Evolutionary conservation across 2,329 filamentous ascomycete species (phyloP), one percentile per base, ranked within the genome.

Genomic region (Talaromyces funiculosus): DNA sequence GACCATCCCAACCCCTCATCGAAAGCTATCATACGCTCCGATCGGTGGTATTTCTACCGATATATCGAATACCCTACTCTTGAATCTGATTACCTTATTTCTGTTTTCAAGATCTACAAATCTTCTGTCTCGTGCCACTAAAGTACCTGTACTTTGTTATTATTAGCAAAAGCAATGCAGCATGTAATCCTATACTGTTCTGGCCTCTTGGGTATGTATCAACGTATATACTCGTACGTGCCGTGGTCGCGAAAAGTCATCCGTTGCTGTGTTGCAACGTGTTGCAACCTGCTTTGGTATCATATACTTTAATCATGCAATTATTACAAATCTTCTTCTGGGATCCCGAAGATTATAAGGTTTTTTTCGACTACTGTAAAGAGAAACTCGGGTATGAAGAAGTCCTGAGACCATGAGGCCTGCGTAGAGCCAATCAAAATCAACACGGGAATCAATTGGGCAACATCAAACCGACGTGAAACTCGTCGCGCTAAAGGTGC

Each of bases 1-100:
- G 35, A 57, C 31, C 45, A 47, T 26, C 33, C 16, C 49, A 29
- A 14, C 22, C n/a, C 7, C 35, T 26, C 37, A n/a, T 24, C 45
- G 29, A 47, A n/a, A 20, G 40, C 40, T 43, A 43, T 53, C n/a
- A 51, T 51, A 14, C 33, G n/a, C 45, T 43, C 16, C 29, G 53
- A 43, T 31, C 37, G 53, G 43, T 53, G 38, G 35, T 53, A 51
- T 55, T 53, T 57, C 20, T 37, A 26, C 12, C 33, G 22, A 20
- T 47, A 47, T 49, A 38, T 49, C 42, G 59, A 61, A 61, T 61
- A 61, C 59, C 59, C 58, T 54, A 26, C 33, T 55, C 6, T 37
- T 35, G 35, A 35, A 60, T 33, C 24, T 18, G 43, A 61, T 33
- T 37, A 40, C 51, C 26, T 24, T 14, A 14, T 40, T 45, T 37